These are phyloP conservation scores for Cyclanthera cordifolia DNA, from an alignment of 306 rosid species.

Conservation along the genomic window DNA sequence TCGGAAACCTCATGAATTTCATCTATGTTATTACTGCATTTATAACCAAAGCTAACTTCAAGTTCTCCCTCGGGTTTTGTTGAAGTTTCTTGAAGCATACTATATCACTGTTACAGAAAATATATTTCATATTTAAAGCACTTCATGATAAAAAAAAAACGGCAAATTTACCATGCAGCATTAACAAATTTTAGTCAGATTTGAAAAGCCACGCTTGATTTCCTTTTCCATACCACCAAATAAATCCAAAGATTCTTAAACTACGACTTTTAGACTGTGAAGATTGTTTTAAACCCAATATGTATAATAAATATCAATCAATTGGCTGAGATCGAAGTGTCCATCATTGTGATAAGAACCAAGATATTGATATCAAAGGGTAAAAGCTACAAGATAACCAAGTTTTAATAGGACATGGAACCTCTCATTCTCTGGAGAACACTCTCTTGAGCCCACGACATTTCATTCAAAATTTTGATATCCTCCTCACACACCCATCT, in stretches of 20 bases:
- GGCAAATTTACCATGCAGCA: background rate
- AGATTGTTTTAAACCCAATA: background rate
- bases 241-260: background rate
- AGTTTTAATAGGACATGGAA: too few relatives aligned
- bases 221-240: background rate
- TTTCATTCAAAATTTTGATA: too few relatives aligned
- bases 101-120: constrained; percentile 13
- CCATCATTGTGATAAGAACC: too few relatives aligned
- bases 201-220: background rate
- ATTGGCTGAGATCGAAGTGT: background rate
- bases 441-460: too few relatives aligned
- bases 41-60: constrained; percentile 88
- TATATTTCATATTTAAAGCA: constrained; percentile 10
- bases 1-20: constrained; percentile 26
- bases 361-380: too few relatives aligned
- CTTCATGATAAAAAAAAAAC: background rate
- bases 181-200: constrained; percentile 4
- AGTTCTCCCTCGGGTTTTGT: constrained; percentile 60
- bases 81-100: constrained; percentile 33
- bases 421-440: too few relatives aligned
- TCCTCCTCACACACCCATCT: too few relatives aligned
- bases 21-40: constrained; percentile 45
- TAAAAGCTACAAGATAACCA: too few relatives aligned
- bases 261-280: background rate
- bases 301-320: constrained; percentile 2